These are phyloP conservation scores for Kernera saxatilis DNA, from an alignment of 345 rosid species.

Conservation along the genomic window DNA sequence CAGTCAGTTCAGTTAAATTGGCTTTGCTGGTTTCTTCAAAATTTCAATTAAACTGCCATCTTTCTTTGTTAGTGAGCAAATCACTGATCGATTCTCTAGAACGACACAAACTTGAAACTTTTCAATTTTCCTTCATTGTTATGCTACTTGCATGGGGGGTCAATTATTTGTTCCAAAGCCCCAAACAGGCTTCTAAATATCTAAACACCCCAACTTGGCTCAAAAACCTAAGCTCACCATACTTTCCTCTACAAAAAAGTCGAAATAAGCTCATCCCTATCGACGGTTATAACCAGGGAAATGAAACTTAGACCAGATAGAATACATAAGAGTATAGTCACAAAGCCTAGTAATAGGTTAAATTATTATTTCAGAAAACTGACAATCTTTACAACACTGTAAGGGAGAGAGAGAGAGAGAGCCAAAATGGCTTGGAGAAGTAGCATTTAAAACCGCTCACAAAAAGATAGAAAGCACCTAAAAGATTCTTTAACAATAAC, in stretches of 20 bases:
- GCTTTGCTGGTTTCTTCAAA: neutral
- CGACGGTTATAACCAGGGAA: neutral
- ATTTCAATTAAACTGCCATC: neutral
- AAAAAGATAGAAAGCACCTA: conserved; percentile 1
- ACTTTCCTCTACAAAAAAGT: too few relatives aligned
- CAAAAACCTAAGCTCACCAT: too few relatives aligned
- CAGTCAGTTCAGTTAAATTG: neutral
- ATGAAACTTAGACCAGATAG: neutral
- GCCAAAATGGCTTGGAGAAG: conserved; percentile 1
- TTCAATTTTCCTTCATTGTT: too few relatives aligned
- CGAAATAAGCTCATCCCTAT: too few relatives aligned
- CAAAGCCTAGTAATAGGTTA: neutral
- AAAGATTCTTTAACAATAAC: neutral
- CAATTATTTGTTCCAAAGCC: too few relatives aligned
- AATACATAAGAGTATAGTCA: neutral
- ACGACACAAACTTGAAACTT: too few relatives aligned
- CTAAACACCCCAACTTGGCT: too few relatives aligned
- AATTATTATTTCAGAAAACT: conserved; percentile 1
- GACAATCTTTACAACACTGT: neutral
- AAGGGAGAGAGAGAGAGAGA: neutral
- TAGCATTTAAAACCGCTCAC: conserved; percentile 11
- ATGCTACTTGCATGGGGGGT: too few relatives aligned
- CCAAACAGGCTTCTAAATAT: too few relatives aligned
- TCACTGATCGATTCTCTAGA: neutral
- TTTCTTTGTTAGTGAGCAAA: neutral